Evolutionary conservation across 2,329 filamentous ascomycete species (phyloP).

Genomic region (Hymenotorrendiella dingleyae): DNA sequence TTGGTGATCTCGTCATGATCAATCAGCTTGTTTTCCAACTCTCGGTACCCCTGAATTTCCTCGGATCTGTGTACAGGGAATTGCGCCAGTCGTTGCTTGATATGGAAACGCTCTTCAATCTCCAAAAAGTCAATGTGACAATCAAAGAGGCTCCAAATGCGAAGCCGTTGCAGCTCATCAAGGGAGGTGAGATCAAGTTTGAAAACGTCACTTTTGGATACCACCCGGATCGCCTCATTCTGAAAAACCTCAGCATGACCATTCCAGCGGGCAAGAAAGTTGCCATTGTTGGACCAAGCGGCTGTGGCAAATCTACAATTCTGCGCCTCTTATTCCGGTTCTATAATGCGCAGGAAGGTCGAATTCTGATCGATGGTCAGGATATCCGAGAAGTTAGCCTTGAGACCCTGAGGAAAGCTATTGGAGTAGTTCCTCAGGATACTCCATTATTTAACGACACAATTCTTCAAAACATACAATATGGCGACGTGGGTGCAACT

Average conservation of each 20-base stretch:
- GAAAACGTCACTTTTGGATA: conserved; percentile 96
- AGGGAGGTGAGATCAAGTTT: conserved; percentile 85
- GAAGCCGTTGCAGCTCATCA: conserved; percentile 62
- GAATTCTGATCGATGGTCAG: conserved; percentile 87
- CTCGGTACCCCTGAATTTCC: conserved; percentile 92
- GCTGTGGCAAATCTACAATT: conserved; percentile 94
- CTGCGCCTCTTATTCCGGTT: conserved; percentile 87
- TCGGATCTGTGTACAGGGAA: conserved; percentile 96
- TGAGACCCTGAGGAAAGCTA: conserved; percentile 75
- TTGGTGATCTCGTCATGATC: conserved; percentile 96
- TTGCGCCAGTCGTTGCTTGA: conserved; percentile 89
- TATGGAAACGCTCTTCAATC: conserved; percentile 97
- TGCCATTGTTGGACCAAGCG: conserved; percentile 88
- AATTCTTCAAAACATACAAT: conserved; percentile 91
- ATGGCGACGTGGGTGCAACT: conserved; percentile 75
- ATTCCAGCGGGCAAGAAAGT: conserved; percentile 96
- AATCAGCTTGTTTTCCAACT: conserved; percentile 98
- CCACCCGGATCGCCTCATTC: conserved; percentile 76
- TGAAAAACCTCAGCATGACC: conserved; percentile 76
- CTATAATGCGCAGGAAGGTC: conserved; percentile 81
- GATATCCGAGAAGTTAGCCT: conserved; percentile 79
- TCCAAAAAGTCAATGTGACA: conserved; percentile 91
- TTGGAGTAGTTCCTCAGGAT: conserved; percentile 95
- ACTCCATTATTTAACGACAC: conserved; percentile 97
- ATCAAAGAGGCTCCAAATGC: conserved; percentile 75